Conservation (phyloP, 306 rosid species). For the Senna siamea region DNA sequence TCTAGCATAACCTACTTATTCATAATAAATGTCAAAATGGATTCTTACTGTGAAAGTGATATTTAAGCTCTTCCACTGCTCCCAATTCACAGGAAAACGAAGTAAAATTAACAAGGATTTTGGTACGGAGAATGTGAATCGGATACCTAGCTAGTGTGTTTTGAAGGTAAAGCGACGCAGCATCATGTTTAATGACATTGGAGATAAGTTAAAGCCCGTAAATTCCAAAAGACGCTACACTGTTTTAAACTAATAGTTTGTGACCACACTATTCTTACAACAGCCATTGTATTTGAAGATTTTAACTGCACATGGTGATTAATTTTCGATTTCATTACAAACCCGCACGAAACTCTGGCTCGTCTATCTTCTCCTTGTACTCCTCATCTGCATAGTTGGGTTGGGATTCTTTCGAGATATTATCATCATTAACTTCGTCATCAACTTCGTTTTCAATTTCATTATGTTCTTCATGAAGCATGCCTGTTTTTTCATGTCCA, state of each 20-base stretch:
- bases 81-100: no score
- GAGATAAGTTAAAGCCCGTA: background rate
- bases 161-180: background rate
- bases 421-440: constrained; percentile 33
- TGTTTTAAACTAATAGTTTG: constrained; percentile 3
- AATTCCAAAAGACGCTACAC: constrained; percentile 5
- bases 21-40: background rate
- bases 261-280: constrained; percentile 10
- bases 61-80: no score
- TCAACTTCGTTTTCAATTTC: constrained; percentile 21
- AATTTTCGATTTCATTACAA: constrained; percentile 26
- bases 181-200: background rate
- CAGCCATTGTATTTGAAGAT: background rate
- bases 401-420: constrained; percentile 36
- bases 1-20: no score
- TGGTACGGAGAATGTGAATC: background rate
- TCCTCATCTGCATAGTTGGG: constrained; percentile 44
- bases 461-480: constrained; percentile 12
- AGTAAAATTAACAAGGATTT: no score
- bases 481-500: constrained; percentile 29
- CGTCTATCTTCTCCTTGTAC: constrained; percentile 58
- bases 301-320: background rate
- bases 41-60: background rate
- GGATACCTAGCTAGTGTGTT: background rate
- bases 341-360: constrained; percentile 49